These are phyloP conservation scores for Amniculicola lignicola DNA, from an alignment of 495 filamentous ascomycete species.

Conservation along the genomic window DNA sequence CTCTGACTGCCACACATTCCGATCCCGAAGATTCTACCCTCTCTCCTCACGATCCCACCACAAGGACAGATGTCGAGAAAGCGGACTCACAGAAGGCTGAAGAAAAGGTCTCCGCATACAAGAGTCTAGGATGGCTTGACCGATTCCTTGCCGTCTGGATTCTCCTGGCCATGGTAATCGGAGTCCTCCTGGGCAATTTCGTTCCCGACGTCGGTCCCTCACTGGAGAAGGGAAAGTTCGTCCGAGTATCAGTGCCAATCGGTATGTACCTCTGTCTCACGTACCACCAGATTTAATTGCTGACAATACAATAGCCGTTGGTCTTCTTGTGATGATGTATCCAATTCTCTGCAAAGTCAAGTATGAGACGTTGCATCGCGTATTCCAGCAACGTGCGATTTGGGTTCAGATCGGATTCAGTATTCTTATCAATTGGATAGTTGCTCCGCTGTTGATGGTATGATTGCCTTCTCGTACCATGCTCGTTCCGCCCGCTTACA, in stretches of 20 bases:
- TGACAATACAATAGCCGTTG: constrained; percentile 82
- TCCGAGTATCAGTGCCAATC: constrained; percentile 68
- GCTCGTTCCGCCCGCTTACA: neutral
- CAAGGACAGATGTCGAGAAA: no score
- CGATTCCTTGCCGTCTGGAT: constrained; percentile 78
- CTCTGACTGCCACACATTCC: no score
- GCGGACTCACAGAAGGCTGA: neutral
- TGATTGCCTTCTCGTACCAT: constrained; percentile 33
- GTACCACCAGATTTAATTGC: no score
- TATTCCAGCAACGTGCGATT: constrained; percentile 58
- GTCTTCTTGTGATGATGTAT: constrained; percentile 90
- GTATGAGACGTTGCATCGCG: constrained; percentile 68
- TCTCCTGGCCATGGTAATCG: constrained; percentile 75
- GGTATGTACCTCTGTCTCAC: no score
- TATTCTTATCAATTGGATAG: constrained; percentile 75
- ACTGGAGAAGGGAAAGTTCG: constrained; percentile 66
- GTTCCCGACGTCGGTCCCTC: constrained; percentile 57
- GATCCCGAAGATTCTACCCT: no score
- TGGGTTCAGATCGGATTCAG: constrained; percentile 81
- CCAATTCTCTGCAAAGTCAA: constrained; percentile 84
- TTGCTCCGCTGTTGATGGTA: constrained; percentile 83
- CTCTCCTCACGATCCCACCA: no score
- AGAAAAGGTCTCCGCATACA: constrained; percentile 40
- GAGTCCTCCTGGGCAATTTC: constrained; percentile 75
- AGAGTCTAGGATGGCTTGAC: constrained; percentile 63